Base-by-base conservation (phyloP, 179 eudicot species). In the Nepenthes alata region DNA sequence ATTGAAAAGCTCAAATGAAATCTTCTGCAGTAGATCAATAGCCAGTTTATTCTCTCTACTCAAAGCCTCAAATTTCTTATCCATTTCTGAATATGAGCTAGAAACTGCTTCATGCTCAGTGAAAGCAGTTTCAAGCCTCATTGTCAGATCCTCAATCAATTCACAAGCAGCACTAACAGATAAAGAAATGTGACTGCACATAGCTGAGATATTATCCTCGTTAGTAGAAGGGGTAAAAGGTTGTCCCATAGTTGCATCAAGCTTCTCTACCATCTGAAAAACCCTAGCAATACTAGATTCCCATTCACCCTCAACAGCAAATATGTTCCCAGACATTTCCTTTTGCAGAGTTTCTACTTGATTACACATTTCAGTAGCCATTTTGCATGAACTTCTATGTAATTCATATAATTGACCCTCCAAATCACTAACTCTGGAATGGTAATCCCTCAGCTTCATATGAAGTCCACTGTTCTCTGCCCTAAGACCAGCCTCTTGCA, bases 101-200 rank as follows among this genome's bases (percentile, higher is more conserved):
- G 56, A 66, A 41, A 79, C 59, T 47, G 68, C 63, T 60, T 82
- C 75, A 41, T 74, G 74, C 51, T 82, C 84, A 47, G 45, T 71
- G 48, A 47, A 61, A 67, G 76, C 70, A 78, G 80, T 67, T 57
- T 85, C 81, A 67, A 79, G 78, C 68, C 75, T 79, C 45, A 66
- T 69, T 70, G 69, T 85, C 71, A 83, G 68, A 62, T 57, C 75
- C 57, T 74, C 77, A 71, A 93, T 87, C 73, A 80, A 69, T 64
- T 72, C 77, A 70, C 75, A 76, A 54, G 89, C 94, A 74, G 79
- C 70, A 73, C 62, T 71, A 58, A 87, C 75, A 61, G 88, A 81
- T 37, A 66, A 55, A 55, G 79, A 62, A 55, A 85, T 70, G 66
- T 54, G 74, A 56, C 63, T 67, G 60, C 73, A 67, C 35, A 82